These are phyloP conservation scores for Kwoniella newhampshirensis DNA, from an alignment of 768 basidiomycete genomes.

Conservation along the genomic window DNA sequence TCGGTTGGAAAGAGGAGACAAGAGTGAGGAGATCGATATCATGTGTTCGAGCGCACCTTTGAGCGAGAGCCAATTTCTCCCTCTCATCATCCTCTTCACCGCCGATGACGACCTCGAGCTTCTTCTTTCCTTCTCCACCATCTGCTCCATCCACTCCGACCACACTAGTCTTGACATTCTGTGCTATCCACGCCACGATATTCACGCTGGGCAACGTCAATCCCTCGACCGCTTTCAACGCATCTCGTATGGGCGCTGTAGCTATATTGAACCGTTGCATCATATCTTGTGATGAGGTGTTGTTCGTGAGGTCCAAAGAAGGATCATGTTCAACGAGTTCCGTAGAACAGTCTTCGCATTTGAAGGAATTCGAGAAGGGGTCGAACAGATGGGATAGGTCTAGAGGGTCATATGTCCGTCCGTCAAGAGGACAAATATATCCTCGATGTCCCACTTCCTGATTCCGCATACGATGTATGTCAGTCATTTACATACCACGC, in stretches of 20 bases:
- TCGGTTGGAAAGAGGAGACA: background rate
- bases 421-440: slow-evolving; percentile 91
- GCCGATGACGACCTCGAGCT: slow-evolving; percentile 69
- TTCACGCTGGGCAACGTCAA: slow-evolving; percentile 72
- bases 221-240: slow-evolving; percentile 81
- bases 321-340: slow-evolving; percentile 92
- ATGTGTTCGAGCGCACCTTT: slow-evolving; percentile 58
- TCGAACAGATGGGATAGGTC: slow-evolving; percentile 84
- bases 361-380: slow-evolving; percentile 63
- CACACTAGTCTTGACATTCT: slow-evolving; percentile 64
- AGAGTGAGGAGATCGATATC: background rate
- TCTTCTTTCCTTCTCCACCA: slow-evolving; percentile 64
- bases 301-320: slow-evolving; percentile 59
- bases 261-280: slow-evolving; percentile 94
- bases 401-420: slow-evolving; percentile 75
- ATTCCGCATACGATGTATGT: background rate
- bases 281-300: slow-evolving; percentile 69
- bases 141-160: slow-evolving; percentile 59
- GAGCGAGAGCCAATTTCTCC: slow-evolving; percentile 75
- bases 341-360: slow-evolving; percentile 79
- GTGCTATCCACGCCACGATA: slow-evolving; percentile 76
- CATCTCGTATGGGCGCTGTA: slow-evolving; percentile 82
- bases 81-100: slow-evolving; percentile 81
- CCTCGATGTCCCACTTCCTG: slow-evolving; percentile 96
- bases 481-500: too few species aligned